Conservation (phyloP, 2,329 filamentous ascomycete genomes). For the Hymenoscyphus occultus region DNA sequence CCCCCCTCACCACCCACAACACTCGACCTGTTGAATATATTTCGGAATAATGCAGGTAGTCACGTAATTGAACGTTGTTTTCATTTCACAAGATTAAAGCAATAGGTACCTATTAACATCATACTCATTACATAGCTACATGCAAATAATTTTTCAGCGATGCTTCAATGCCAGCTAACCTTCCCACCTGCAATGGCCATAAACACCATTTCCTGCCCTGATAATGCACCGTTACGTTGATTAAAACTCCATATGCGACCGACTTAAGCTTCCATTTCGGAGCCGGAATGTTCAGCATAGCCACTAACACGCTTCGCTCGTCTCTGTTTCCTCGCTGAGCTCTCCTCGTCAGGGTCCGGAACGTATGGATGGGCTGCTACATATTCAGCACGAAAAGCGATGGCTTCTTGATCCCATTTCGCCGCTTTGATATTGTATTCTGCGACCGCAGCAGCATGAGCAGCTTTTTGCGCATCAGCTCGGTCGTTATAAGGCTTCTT, state of each 20-base stretch:
- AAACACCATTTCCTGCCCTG: conserved; percentile 10
- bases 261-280: conserved; percentile 29
- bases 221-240: conserved; percentile 11
- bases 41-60: no score
- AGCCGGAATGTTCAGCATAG: conserved; percentile 35
- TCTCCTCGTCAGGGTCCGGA: conserved; percentile 38
- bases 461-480: conserved; percentile 66
- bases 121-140: conserved; percentile 16
- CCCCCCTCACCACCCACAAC: background rate
- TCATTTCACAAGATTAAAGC: background rate
- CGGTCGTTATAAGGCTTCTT: conserved; percentile 76
- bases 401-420: conserved; percentile 70
- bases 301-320: conserved; percentile 35
- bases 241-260: background rate
- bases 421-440: conserved; percentile 60
- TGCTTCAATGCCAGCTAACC: conserved; percentile 7
- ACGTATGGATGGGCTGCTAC: conserved; percentile 50
- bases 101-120: conserved; percentile 2
- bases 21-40: background rate
- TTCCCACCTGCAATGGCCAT: conserved; percentile 2
- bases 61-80: no score
- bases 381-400: conserved; percentile 51
- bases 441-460: conserved; percentile 55
- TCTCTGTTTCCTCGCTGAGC: conserved; percentile 33
- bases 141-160: conserved; percentile 10